These are phyloP conservation scores for Pleoardoris graminearum DNA, from an alignment of 2,329 filamentous ascomycete species.

Conservation along the genomic window DNA sequence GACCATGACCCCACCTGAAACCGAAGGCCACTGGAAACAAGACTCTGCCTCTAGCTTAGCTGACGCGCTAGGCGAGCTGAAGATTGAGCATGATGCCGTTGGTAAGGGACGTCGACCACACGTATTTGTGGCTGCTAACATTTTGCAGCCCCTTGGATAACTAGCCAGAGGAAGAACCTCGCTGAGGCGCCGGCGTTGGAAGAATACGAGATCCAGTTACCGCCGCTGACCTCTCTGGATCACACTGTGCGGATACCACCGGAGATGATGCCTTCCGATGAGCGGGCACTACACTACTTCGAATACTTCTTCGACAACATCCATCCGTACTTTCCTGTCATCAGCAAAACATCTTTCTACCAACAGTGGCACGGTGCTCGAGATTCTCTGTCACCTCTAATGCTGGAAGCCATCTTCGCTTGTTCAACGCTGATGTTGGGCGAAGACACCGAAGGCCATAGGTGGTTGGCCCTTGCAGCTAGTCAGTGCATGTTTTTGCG, in stretches of 20 bases:
- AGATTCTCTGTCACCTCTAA: constrained; percentile 82
- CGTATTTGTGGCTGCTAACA: constrained; percentile 21
- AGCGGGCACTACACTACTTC: constrained; percentile 81
- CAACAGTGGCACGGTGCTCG: constrained; percentile 86
- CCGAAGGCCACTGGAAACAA: constrained; percentile 51
- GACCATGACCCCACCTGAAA: constrained; percentile 50
- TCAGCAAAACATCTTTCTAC: constrained; percentile 81
- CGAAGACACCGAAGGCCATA: constrained; percentile 80
- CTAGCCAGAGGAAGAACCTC: constrained; percentile 61
- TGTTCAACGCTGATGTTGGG: constrained; percentile 83
- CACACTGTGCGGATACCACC: constrained; percentile 84
- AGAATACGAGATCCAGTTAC: constrained; percentile 72
- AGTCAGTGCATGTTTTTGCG: constrained; percentile 57
- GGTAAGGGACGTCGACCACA: constrained; percentile 58
- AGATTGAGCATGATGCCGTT: constrained; percentile 83
- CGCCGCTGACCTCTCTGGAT: constrained; percentile 70
- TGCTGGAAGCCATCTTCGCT: constrained; percentile 89
- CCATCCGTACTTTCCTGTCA: constrained; percentile 88
- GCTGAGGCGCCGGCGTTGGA: constrained; percentile 67
- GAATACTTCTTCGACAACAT: constrained; percentile 88
- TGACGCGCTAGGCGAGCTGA: constrained; percentile 81
- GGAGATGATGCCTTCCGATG: constrained; percentile 88
- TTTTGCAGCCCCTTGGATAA: constrained; percentile 78
- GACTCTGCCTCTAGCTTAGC: constrained; percentile 66
- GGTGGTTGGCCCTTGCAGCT: constrained; percentile 89